Base-by-base conservation (phyloP, 306 rosid species). In the Quercus bicolor region DNA sequence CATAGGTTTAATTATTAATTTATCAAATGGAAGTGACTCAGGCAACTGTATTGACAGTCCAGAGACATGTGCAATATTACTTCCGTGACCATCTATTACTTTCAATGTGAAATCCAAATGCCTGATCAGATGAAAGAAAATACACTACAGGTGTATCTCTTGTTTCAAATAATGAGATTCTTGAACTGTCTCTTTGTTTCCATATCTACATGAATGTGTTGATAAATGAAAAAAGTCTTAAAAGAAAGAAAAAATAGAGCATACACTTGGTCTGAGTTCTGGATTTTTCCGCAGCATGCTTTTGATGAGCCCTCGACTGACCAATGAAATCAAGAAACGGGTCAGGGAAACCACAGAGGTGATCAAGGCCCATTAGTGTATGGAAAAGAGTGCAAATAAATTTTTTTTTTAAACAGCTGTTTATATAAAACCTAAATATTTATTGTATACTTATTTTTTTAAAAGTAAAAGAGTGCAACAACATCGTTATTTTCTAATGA, bases 221-320 rank as follows among this genome's bases (percentile, higher is more conserved):
- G 71, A 33, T 66, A 66, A 66, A 7, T 19, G 9, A 66, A 66
- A 31, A 34, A 33, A 18, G 3, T 29, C 20, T 64, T 64, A 33
- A 33, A 33, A 66, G 9, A 34, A 33, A 3, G 23, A 31, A 62
- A 2, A n/a, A 31, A 34, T 19, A n/a, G 7, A 34, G 28, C 97
- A 34, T 93, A 96, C 99, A 82, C 96, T 91, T 65, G 99, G 98
- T 76, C 99, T 90, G 72, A 91, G 93, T 89, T 96, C 99, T 21
- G 99, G 98, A 84, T 93, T 96, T 87, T 90, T 96, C 83, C 99
- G 98, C 89, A 96, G 93, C 99, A 96, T 91, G 86, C 96, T 93
- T 85, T 96, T 96, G 70, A 96, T 86, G n/a, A 96, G 98, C 75
- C 94, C 85, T 75, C 98, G 99, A 85, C 99, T 96, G 93, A 77